Evolutionary conservation across 208 protist genomes (phyloP).

Genomic region (Leishmania lainsoni): DNA sequence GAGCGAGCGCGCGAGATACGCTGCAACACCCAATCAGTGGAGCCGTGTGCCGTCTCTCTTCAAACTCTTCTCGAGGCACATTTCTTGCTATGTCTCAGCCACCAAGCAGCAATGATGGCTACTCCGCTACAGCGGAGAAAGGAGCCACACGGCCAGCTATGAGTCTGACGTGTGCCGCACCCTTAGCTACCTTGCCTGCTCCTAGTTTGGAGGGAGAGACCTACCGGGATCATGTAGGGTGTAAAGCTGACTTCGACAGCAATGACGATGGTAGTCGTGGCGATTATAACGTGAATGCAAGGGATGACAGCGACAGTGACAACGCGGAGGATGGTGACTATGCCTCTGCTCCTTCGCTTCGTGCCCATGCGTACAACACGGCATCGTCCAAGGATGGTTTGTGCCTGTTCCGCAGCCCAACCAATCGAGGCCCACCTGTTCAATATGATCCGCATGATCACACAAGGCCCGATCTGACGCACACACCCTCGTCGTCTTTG

Average conservation of each 20-base stretch:
- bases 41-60: not conserved
- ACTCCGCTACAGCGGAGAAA: not conserved
- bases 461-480: not conserved
- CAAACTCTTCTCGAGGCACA: too few species aligned
- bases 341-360: not conserved
- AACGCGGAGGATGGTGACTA: not conserved
- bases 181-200: not conserved
- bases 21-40: not conserved
- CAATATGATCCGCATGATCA: slow-evolving; percentile 23
- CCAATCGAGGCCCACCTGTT: not conserved
- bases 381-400: not conserved
- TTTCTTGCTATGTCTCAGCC: not conserved
- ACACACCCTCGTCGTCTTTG: not conserved
- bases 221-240: not conserved
- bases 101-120: not conserved
- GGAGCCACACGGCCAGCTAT: not conserved
- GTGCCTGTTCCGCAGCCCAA: not conserved
- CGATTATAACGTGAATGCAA: not conserved
- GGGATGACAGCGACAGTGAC: not conserved
- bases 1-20: not conserved
- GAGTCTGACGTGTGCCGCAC: not conserved
- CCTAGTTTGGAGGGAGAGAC: not conserved
- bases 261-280: not conserved
- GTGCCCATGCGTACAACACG: not conserved
- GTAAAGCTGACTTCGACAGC: not conserved